Base-by-base conservation (phyloP, 495 filamentous ascomycete species). In the Aspergillus steynii region DNA sequence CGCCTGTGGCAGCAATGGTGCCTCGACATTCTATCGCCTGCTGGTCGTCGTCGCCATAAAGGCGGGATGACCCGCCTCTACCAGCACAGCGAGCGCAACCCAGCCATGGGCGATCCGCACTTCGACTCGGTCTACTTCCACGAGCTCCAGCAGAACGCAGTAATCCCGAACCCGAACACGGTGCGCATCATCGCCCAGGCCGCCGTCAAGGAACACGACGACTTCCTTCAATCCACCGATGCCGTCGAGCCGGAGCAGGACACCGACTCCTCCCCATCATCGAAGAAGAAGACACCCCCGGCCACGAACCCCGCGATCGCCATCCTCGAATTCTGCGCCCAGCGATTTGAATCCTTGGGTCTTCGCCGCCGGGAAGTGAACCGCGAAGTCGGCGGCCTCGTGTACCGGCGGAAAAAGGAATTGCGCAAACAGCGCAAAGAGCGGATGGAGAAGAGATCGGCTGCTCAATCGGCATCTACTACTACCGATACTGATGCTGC, bases 1-100 rank as follows among this genome's bases (percentile, higher is more conserved):
- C 42, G 65, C 10, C 52, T 86, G 42, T 82, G 75, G 65, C 59
- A 74, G 9, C 61, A 61, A 31, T 82, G 80, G 75, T 85, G 83
- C 58, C 58, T 70, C 14, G 67, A 67, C 29, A 60, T 60, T 37
- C 60, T 55, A 12, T 64, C 64, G 12, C 71, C 75, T 0, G 29
- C 60, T 1, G 12, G 37, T 14, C 47, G 50, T 9, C 72, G 69
- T 50, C 65, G 72, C 49, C 63, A 67, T 12, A 65, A 71, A 59
- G 75, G 74, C 25, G 75, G 74, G 28, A 62, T 76, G 45, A 54
- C 53, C 31, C 67, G 70, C 20, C 59, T 78, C 2, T 66, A 73
- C 31, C 56, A 60, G 12, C 49, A 55, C 57, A 26, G 32, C 1
- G 71, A 77, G 53, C 66, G 72, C 25, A 58, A 69, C 42, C 53